Conservation (phyloP, 352 stramenopile species). For the Blastocystis sp. region DNA sequence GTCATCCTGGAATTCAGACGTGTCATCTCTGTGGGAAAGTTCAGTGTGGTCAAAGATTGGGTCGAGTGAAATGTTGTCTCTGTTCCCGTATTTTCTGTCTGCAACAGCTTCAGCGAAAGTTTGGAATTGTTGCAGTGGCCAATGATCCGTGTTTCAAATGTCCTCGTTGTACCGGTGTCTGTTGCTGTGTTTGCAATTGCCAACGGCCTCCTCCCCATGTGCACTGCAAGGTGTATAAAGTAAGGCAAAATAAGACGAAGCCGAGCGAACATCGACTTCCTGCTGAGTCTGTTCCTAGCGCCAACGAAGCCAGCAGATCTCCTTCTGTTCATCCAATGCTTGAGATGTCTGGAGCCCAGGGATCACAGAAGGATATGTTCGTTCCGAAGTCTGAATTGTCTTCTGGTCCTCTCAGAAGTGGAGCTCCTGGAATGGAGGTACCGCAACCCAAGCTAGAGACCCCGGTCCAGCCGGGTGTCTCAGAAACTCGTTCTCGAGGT, state of each 20-base stretch:
- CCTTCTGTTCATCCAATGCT: too few relatives aligned
- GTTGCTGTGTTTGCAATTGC: constrained; percentile 56
- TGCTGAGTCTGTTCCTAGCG: not conserved
- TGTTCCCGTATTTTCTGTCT: constrained; percentile 55
- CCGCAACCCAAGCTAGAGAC: not conserved
- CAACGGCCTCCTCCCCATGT: constrained; percentile 44
- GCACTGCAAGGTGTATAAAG: constrained; percentile 61
- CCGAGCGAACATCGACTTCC: not conserved
- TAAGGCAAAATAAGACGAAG: constrained; percentile 51
- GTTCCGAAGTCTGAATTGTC: too few relatives aligned
- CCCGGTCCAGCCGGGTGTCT: not conserved
- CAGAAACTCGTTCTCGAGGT: not conserved
- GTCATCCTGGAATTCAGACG: constrained; percentile 20
- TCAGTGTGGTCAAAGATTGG: constrained; percentile 46
- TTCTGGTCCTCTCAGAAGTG: not conserved
- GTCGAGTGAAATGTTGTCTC: constrained; percentile 21
- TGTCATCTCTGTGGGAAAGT: constrained; percentile 62
- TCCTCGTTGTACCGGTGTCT: constrained; percentile 41
- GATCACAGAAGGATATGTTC: too few relatives aligned
- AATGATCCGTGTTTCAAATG: constrained; percentile 62
- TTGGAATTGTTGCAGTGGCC: not conserved
- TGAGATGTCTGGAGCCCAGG: too few relatives aligned
- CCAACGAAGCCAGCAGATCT: too few relatives aligned
- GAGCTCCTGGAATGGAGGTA: not conserved
- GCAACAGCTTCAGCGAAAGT: constrained; percentile 55